Evolutionary conservation across 805 yeast genomes (phyloP), one percentile per base, ranked within the genome.

Genomic region (Schwanniomyces sp.): DNA sequence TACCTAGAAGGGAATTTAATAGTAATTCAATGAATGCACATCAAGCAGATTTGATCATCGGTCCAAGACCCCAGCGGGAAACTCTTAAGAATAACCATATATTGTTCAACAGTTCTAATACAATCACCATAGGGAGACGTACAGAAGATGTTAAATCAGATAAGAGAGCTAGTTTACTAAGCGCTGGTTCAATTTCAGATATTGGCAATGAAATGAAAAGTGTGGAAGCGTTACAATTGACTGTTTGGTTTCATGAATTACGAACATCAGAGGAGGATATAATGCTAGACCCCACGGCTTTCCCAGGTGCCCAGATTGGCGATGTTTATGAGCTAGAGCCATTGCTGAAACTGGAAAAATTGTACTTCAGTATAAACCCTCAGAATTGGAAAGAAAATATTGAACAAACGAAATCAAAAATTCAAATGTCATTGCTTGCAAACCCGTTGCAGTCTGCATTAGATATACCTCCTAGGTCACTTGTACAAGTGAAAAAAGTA

Each of bases 261-360:
- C 67, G 88, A 21, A 71, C 78, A 0, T 80, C 84, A 1, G 38
- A 69, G 1, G 84, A 82, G 32, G 81, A 80, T 32, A 87, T 91
- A 2, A 62, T 86, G 40, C 58, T 91, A 1, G 91, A 89, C 58
- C 64, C 83, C 16, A 58, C 70, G 0, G 67, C 80, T 3, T 53
- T 88, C 0, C 86, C 88, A 0, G 86, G 85, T 0, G 79, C 88
- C 1, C 70, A 72, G 45, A 82, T 76, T n/a, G 96, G 96, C 14
- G 88, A 86, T 57, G 66, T 88, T 7, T 91, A 89, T 18, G 95
- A 89, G 62, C 57, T 87, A 39, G 78, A 73, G 52, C 75, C 84
- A 27, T 72, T 78, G 26, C 37, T 39, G 71, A 67, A 43, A 59
- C 61, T 41, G 43, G 48, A 34, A 44, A 43, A 28, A 37, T 40